Evolutionary conservation across 371 early-diverging fungal genomes (phyloP).

Genomic region (Zychaea mexicana): DNA sequence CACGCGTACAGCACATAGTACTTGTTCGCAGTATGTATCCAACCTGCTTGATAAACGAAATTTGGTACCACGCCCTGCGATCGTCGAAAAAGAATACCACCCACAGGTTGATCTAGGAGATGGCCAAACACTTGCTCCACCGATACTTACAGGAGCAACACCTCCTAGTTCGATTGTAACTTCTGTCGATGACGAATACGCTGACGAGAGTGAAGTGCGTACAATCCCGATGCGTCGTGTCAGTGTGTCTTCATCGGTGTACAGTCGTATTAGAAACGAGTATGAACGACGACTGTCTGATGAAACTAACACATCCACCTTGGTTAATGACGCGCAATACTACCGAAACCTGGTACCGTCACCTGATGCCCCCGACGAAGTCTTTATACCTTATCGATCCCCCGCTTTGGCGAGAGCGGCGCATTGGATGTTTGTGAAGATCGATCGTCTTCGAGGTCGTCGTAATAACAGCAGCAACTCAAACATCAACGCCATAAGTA

Average conservation of each 20-base stretch:
- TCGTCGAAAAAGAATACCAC: background rate
- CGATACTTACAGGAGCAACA: background rate
- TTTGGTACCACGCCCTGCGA: background rate
- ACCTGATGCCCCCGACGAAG: constrained; percentile 4
- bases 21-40: background rate
- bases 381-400: constrained; percentile 18
- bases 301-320: background rate
- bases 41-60: background rate
- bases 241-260: background rate
- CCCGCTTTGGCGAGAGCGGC: constrained; percentile 1
- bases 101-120: background rate
- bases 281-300: constrained; percentile 1
- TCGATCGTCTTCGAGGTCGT: background rate
- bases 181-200: background rate
- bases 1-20: background rate
- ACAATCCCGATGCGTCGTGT: constrained; percentile 15
- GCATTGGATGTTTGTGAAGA: constrained; percentile 3
- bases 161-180: background rate
- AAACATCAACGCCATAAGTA: too few relatives aligned
- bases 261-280: background rate
- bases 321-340: background rate
- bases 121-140: background rate
- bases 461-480: background rate
- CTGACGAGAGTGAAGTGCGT: background rate
- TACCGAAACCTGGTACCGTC: background rate